Percentiles rank a stretch among this genome's conserved stretches.
These are phyloP conservation scores for Diaporthe sp. DNA, from an alignment of 2,329 filamentous ascomycete genomes.

Conservation along the genomic window DNA sequence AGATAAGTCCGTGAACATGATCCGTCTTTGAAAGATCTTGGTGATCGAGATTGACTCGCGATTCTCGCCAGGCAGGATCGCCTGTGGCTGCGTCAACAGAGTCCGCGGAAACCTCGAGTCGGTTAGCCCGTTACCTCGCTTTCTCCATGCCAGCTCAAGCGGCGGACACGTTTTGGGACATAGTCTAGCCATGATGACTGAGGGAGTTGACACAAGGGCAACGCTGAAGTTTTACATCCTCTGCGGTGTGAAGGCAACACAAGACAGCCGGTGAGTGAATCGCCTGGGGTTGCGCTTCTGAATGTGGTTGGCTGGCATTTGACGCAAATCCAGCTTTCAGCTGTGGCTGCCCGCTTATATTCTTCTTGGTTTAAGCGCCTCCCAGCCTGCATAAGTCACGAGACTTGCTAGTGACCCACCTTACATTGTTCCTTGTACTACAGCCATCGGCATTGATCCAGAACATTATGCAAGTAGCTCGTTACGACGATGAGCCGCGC, in stretches of 20 bases:
- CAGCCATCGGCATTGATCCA: not conserved
- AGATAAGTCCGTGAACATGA: not conserved
- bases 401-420: not conserved
- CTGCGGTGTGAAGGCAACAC: not conserved
- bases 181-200: not conserved
- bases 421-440: not conserved
- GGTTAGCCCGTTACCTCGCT: not conserved
- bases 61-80: not conserved
- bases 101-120: not conserved
- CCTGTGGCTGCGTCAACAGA: not conserved
- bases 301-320: not conserved
- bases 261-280: not conserved
- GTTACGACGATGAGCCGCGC: not conserved
- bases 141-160: slow-evolving; percentile 7
- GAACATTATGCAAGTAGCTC: not conserved
- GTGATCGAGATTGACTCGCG: not conserved
- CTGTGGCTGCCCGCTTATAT: too few relatives aligned
- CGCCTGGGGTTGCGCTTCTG: not conserved
- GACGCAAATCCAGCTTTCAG: not conserved
- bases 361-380: not conserved
- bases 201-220: too few relatives aligned
- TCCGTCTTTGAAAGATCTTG: not conserved
- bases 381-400: not conserved
- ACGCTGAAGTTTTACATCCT: not conserved
- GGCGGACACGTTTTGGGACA: not conserved